phyloP scores from a whole-genome alignment of 257 asterid genomes.

The Nicotiana undulata region DNA sequence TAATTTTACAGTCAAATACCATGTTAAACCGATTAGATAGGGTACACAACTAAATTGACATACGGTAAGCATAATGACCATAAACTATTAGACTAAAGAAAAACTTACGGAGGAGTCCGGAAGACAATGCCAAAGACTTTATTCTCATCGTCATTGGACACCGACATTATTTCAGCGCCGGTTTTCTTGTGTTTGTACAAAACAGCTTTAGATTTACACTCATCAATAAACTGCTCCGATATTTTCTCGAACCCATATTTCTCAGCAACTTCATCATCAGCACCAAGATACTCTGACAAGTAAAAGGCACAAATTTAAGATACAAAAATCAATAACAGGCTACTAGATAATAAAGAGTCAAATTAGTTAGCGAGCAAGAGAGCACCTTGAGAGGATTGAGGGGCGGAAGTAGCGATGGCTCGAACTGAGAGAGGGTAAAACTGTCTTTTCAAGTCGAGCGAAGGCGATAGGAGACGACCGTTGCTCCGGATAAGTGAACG shows the following conservation, averaged over 20 bases:
- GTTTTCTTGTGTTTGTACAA: conserved; percentile 94
- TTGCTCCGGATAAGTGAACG: conserved; percentile 42
- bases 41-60: background rate
- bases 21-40: background rate
- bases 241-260: conserved; percentile 89
- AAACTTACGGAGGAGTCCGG: conserved; percentile 91
- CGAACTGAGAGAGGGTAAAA: conserved; percentile 47
- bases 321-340: background rate
- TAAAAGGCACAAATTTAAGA: background rate
- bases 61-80: background rate
- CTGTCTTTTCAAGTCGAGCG: conserved; percentile 32
- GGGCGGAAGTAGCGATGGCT: conserved; percentile 67
- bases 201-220: conserved; percentile 87
- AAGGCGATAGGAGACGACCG: conserved; percentile 35
- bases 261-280: conserved; percentile 70
- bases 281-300: conserved; percentile 46
- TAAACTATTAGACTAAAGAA: background rate
- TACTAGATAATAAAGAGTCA: background rate
- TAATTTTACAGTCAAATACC: background rate
- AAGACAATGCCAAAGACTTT: conserved; percentile 93
- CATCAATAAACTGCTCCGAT: conserved; percentile 81
- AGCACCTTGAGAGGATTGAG: conserved; percentile 45
- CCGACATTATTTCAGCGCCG: conserved; percentile 93
- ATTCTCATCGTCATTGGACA: conserved; percentile 91
- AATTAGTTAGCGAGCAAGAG: background rate